Conservation (phyloP, 257 asterid genomes). For the Rauvolfia tetraphylla region DNA sequence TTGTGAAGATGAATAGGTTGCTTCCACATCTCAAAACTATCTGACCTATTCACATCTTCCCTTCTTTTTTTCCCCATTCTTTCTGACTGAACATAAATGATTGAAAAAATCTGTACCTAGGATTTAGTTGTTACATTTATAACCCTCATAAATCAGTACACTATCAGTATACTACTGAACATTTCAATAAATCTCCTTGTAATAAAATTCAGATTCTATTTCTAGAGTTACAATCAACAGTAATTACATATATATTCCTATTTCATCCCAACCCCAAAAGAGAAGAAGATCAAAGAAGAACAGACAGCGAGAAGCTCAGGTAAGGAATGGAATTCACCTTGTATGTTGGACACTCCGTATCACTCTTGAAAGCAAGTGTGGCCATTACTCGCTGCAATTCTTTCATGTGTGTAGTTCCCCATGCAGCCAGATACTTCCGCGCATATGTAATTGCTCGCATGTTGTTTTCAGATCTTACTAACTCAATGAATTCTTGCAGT, state of each 20-base stretch:
- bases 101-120: background rate
- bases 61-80: background rate
- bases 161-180: background rate
- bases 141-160: background rate
- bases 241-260: too few relatives aligned
- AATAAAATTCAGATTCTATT: background rate
- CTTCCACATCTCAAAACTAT: background rate
- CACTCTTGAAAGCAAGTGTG: constrained; percentile 86
- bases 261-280: background rate
- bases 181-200: background rate
- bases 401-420: constrained; percentile 94
- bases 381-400: constrained; percentile 93
- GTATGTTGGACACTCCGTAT: constrained; percentile 74
- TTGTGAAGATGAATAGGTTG: background rate
- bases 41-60: background rate
- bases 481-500: constrained; percentile 88
- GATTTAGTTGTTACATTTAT: background rate
- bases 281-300: background rate
- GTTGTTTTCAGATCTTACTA: constrained; percentile 72
- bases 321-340: constrained; percentile 45
- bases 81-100: background rate
- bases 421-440: constrained; percentile 81
- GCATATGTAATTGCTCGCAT: constrained; percentile 85
- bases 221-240: background rate
- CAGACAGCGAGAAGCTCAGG: background rate